Base-by-base conservation (phyloP, 768 basidiomycete genomes). In the Tylopilus intermedius region DNA sequence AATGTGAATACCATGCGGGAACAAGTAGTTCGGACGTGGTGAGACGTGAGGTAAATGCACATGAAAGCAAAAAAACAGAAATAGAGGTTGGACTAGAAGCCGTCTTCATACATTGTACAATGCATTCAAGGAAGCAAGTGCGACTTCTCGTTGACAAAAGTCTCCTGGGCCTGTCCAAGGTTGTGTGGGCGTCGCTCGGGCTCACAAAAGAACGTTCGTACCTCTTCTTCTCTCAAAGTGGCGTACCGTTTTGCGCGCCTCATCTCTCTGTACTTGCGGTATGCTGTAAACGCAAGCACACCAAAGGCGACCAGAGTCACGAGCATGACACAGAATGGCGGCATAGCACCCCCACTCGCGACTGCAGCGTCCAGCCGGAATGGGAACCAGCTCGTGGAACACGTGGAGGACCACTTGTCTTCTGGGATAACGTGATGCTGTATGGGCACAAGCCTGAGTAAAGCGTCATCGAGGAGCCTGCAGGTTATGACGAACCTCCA, bases 401-500 rank as follows among this genome's bases (percentile, higher is more conserved):
- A 77, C 10, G 65, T 63, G 37, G 70, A 69, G 35, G 68, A 63
- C 76, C 75, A 76, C 53, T 65, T 61, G 53, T 76, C 72, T 47
- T 64, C 61, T 48, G 67, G 49, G 47, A 77, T 68, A 21, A 69
- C 67, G 15, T 71, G 67, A 51, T 69, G 68, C 75, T 76, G 50
- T 45, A 33, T 43, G 35, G 26, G 35, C 13, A 13, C 40, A 29
- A 56, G n/a, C 33, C 24, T 13, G 27, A 48, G 45, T 18, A 39
- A 55, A 22, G 37, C 29, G 9, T 33, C 10, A 18, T 26, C 4
- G 13, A 8, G 6, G 13, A 26, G 21, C 7, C 14, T 15, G 8
- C 0, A 22, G 9, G 22, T 9, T 22, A 14, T 24, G 18, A 67
- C 72, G n/a, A 60, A 88, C 88, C 80, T 89, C 83, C 45, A 86